Percentiles rank a stretch among this genome's conserved stretches.
phyloP scores from a whole-genome alignment of 805 yeast genomes.

The Starmerella bombicola region DNA sequence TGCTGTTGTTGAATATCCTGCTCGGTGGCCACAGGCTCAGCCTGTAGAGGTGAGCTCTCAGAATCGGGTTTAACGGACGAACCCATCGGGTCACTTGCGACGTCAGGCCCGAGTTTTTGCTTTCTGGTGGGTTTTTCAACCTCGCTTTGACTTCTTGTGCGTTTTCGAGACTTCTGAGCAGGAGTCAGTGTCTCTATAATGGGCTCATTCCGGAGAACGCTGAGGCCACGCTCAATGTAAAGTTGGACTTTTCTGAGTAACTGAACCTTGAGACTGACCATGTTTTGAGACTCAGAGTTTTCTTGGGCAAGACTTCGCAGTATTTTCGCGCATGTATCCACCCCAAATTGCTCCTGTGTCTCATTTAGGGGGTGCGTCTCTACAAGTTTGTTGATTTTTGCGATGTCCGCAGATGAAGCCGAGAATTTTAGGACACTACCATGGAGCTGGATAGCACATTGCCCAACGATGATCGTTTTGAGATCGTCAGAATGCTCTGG shows the following conservation, averaged over 20 bases:
- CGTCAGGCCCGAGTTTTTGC: too few relatives aligned
- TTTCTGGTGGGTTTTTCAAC: background rate
- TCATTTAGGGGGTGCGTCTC: conserved; percentile 13
- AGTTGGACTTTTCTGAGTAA: conserved; percentile 5
- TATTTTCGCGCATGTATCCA: conserved; percentile 1
- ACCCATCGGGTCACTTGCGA: too few relatives aligned
- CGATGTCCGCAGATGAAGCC: conserved; percentile 4
- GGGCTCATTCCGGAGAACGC: background rate
- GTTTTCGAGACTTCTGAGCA: background rate
- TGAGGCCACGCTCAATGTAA: conserved; percentile 9
- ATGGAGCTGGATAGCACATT: conserved; percentile 9
- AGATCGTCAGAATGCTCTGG: conserved; percentile 13
- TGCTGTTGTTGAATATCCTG: too few relatives aligned
- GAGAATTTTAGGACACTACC: background rate
- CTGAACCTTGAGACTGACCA: conserved; percentile 6
- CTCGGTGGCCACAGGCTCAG: too few relatives aligned
- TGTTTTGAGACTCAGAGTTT: background rate
- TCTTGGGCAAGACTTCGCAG: conserved; percentile 5
- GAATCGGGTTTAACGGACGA: too few relatives aligned
- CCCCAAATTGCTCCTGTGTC: conserved; percentile 11
- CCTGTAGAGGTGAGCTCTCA: too few relatives aligned
- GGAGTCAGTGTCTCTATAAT: too few relatives aligned
- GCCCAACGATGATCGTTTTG: conserved; percentile 8
- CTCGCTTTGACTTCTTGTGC: background rate
- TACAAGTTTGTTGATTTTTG: conserved; percentile 3